Percentiles rank a stretch among this genome's conserved stretches.
These are phyloP conservation scores for Acrocalymma vagum DNA, from an alignment of 2,329 filamentous ascomycete species.

Conservation along the genomic window DNA sequence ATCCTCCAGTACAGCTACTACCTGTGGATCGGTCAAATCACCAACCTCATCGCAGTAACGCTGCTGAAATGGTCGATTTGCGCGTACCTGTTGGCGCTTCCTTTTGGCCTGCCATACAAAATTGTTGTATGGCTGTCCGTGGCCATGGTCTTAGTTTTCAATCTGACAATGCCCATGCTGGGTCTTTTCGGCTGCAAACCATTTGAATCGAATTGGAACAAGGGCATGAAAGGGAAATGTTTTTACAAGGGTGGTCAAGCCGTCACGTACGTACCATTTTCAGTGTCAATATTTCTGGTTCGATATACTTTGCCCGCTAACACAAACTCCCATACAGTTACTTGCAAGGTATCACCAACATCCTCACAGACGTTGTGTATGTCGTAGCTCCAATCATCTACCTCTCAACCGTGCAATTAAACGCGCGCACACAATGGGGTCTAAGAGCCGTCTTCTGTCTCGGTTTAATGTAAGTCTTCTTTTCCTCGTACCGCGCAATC, in stretches of 20 bases:
- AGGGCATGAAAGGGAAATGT: conserved; percentile 23
- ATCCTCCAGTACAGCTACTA: conserved; percentile 28
- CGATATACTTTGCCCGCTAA: neutral
- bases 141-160: conserved; percentile 32
- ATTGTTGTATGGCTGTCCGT: conserved; percentile 32
- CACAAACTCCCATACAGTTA: neutral
- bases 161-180: conserved; percentile 28
- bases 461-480: conserved; percentile 34
- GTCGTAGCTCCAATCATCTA: conserved; percentile 36
- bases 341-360: conserved; percentile 30
- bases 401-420: conserved; percentile 31
- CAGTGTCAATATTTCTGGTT: neutral
- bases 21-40: conserved; percentile 28
- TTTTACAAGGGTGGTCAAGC: conserved; percentile 23
- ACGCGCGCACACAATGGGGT: conserved; percentile 32
- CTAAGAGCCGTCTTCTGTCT: conserved; percentile 35
- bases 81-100: conserved; percentile 32
- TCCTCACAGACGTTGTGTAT: conserved; percentile 36
- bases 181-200: conserved; percentile 29
- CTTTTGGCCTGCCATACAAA: conserved; percentile 30
- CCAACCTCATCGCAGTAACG: conserved; percentile 34
- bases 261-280: conserved; percentile 24
- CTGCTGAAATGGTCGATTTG: conserved; percentile 38
- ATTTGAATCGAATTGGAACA: conserved; percentile 40
- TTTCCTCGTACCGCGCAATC: too few relatives aligned